Evolutionary conservation across 345 rosid species (phyloP).

Genomic region (Triadica sebifera): DNA sequence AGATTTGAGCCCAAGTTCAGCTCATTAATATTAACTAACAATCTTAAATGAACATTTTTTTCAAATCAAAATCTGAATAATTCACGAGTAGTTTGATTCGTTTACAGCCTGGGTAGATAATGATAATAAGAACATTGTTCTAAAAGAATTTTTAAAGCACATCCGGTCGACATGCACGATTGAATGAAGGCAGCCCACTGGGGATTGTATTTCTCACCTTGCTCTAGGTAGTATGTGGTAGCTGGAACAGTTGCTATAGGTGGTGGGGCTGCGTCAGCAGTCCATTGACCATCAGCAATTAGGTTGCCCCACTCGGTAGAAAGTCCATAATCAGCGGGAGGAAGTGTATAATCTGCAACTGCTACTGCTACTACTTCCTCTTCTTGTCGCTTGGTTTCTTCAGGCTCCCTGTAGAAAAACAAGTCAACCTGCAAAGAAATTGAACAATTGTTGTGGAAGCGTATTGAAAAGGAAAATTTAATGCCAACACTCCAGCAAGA

Average conservation of each 20-base stretch:
- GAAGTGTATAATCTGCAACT: constrained; percentile 32
- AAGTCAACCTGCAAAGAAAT: constrained; percentile 22
- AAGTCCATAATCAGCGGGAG: constrained; percentile 35
- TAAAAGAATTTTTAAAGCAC: no score
- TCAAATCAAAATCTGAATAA: no score
- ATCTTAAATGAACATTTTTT: no score
- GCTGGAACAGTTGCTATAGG: constrained; percentile 63
- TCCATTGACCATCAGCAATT: constrained; percentile 59
- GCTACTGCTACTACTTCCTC: constrained; percentile 23
- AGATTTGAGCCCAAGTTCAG: no score
- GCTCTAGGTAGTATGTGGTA: constrained; percentile 42
- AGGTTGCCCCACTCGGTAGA: constrained; percentile 45
- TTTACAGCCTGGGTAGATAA: no score
- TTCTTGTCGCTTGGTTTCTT: constrained; percentile 33
- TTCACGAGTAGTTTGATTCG: no score
- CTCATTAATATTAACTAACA: no score
- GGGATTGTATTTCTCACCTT: not conserved
- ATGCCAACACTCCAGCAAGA: no score
- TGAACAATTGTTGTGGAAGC: not conserved
- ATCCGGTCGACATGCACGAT: no score
- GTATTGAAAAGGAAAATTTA: no score
- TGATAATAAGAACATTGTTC: not conserved
- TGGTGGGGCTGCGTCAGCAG: constrained; percentile 43
- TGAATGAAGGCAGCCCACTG: no score
- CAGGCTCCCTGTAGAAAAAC: constrained; percentile 30